These are phyloP conservation scores for Bacidia rubella DNA, from an alignment of 495 filamentous ascomycete genomes.

Conservation along the genomic window DNA sequence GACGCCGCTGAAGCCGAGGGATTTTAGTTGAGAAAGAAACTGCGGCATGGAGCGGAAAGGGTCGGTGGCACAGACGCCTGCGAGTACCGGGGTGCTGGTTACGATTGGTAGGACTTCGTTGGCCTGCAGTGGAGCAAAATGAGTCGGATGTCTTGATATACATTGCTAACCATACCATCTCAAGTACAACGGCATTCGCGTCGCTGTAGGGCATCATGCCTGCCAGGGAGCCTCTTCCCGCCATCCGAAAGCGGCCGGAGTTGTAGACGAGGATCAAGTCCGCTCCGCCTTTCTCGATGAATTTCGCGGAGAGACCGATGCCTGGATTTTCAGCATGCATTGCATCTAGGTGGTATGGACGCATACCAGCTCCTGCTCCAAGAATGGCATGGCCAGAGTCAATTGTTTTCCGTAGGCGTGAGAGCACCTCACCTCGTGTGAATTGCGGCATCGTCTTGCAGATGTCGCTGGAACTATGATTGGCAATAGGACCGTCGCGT, in stretches of 20 bases:
- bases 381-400: conserved; percentile 42
- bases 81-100: conserved; percentile 46
- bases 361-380: conserved; percentile 49
- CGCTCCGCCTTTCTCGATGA: conserved; percentile 49
- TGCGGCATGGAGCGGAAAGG: conserved; percentile 37
- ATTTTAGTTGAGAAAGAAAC: conserved; percentile 41
- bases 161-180: conserved; percentile 44
- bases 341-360: background rate
- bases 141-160: background rate
- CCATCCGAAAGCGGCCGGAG: conserved; percentile 61
- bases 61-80: conserved; percentile 49
- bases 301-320: conserved; percentile 59
- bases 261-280: conserved; percentile 65
- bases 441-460: conserved; percentile 28
- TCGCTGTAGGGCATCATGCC: conserved; percentile 62
- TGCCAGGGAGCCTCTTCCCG: conserved; percentile 53
- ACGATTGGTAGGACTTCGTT: conserved; percentile 47
- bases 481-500: no score
- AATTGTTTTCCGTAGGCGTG: conserved; percentile 38
- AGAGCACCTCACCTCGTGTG: conserved; percentile 41
- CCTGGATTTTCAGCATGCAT: conserved; percentile 20
- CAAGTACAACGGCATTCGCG: conserved; percentile 53
- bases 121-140: background rate
- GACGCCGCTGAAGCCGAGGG: conserved; percentile 40
- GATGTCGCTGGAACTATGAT: no score